Base-by-base conservation (phyloP, 2,329 filamentous ascomycete species). In the Curvularia sp. region DNA sequence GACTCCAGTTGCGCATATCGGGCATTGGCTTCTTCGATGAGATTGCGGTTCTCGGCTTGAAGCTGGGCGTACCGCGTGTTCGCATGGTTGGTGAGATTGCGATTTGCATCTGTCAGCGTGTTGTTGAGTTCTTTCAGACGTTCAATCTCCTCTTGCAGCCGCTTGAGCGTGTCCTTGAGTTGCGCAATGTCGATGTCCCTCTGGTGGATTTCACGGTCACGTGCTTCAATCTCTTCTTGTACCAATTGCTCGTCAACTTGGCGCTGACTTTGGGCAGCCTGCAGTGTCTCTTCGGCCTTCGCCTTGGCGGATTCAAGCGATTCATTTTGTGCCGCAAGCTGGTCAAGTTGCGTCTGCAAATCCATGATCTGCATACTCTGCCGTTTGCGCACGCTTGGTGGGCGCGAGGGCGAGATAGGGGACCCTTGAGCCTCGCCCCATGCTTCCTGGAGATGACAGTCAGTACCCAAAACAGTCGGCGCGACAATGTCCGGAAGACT, bases 321-420 rank as follows among this genome's bases (percentile, higher is more conserved):
- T 55, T 89, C 88, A 74, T 98, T 98, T 76, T 99, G 94, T 21
- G 89, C 87, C 39, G 90, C 82, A 64, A 99, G 83, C 77, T 94
- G 89, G 68, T 97, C 92, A 69, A 99, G 85, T 71, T 86, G 87
- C 59, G 86, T 84, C 81, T 98, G 93, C 74, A 99, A 88, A 71
- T 99, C 94, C 74, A 85, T 80, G 60, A 98, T 88, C 80, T 98
- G 94, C 89, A 98, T 94, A 84, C 94, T 98, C 80, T 97, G 95
- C 74, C 94, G 91, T 75, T 94, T 93, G 70, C 94, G 93, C 86
- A 99, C 91, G 82, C 93, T 97, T 74, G 93, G 92, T 70, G 95
- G 93, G 79, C 94, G 89, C 68, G 92, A 96, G 54, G 95, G 95
- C 72, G 95, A 98, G 72, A 90, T 88, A 73, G 94, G 93, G 76